A percentile compares a stretch with the other conserved stretches of the same genome.
phyloP scores from a whole-genome alignment of 2,329 filamentous ascomycete species.

The Ascocoryne sarcoides region DNA sequence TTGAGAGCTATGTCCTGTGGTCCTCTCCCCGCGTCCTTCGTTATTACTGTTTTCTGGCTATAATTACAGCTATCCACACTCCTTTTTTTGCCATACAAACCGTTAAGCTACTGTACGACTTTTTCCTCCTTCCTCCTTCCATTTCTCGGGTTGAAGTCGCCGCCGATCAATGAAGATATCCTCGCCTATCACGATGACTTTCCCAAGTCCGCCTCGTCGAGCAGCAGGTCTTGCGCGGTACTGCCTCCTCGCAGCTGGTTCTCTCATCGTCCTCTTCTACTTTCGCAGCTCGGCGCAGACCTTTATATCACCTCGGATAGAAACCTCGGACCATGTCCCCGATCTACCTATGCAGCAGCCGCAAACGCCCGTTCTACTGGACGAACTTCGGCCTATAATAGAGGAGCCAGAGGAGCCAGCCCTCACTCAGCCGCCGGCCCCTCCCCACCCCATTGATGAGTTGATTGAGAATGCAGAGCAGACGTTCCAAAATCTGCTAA shows the following conservation, averaged over 20 bases:
- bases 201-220: constrained; percentile 22
- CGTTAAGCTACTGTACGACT: too few relatives aligned
- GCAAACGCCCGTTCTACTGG: background rate
- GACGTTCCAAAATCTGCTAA: constrained; percentile 32
- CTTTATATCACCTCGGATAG: constrained; percentile 1
- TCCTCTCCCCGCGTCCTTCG: too few relatives aligned
- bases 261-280: constrained; percentile 10
- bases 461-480: constrained; percentile 35
- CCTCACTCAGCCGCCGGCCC: constrained; percentile 4
- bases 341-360: constrained; percentile 1
- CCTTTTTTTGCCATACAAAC: too few relatives aligned
- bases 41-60: too few relatives aligned
- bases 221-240: constrained; percentile 19
- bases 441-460: constrained; percentile 36
- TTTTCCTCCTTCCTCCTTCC: too few relatives aligned
- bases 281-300: constrained; percentile 5
- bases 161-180: constrained; percentile 25
- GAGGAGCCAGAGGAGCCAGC: constrained; percentile 1
- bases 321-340: constrained; percentile 6
- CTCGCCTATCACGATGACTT: constrained; percentile 24
- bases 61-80: too few relatives aligned
- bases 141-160: too few relatives aligned
- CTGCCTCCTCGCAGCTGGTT: constrained; percentile 5
- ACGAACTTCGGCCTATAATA: too few relatives aligned
- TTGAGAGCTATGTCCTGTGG: too few relatives aligned